Evolutionary conservation across 768 basidiomycete genomes (phyloP), one percentile per base, ranked within the genome.

Genomic region (Collybia nuda): DNA sequence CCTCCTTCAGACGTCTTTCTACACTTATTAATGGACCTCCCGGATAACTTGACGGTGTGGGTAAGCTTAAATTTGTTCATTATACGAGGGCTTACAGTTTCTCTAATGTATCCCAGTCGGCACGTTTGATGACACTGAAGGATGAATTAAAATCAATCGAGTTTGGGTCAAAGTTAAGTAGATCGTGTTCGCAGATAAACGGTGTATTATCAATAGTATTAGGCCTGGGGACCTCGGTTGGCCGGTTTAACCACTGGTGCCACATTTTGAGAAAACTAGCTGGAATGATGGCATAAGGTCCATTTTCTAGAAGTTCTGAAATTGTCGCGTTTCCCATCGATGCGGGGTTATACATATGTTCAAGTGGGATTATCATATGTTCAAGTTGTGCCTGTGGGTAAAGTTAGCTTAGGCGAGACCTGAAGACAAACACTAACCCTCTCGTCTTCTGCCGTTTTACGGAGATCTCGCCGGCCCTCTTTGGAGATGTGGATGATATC

Each of bases 381-480:
- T 77, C 82, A 44, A 90, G 72, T 58, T 72, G 79, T 29, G 80
- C 82, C 88, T 90, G 52, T 32, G 46, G 53, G 9, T 44, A 41
- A 26, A 36, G 52, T 60, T 50, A 60, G 53, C 32, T 11, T 19
- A 50, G 28, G 41, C 18, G 17, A 40, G 36, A 51, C 51, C 41
- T 60, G 23, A 53, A 36, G 35, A 38, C 29, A 15, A 44, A n/a
- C 26, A 43, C 49, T 23, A 47, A 86, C 90, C 82, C 89, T 91
- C 68, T 92, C 90, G 17, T 86, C 82, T 61, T 90, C 90, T 21
- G 86, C 86, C 49, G 74, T 78, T 62, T 76, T 84, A 36, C 86
- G 82, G 37, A 77, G 55, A 55, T 81, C 84, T 36, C 75, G 78
- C 58, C 79, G 86, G 52, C 82, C 84, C 59, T 82, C 83, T 59